Evolutionary conservation across 2,329 filamentous ascomycete genomes (phyloP).

Genomic region (Cladophialophora psammophila): DNA sequence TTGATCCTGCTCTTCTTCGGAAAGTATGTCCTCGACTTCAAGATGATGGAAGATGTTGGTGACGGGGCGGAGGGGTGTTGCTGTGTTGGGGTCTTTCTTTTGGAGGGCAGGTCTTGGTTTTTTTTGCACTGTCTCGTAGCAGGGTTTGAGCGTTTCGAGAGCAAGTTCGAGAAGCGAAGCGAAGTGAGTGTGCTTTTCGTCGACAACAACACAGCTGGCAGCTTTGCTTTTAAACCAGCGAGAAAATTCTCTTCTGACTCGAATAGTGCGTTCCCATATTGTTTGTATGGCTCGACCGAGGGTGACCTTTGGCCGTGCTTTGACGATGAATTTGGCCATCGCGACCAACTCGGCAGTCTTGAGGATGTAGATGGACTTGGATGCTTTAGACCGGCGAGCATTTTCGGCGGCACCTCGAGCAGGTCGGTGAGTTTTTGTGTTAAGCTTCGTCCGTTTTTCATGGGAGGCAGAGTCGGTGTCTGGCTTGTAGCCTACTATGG

Average conservation of each 20-base stretch:
- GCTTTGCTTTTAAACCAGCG: constrained; percentile 11
- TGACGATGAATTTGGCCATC: constrained; percentile 15
- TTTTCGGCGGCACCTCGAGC: constrained; percentile 1
- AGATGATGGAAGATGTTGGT: constrained; percentile 20
- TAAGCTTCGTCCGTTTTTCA: constrained; percentile 2
- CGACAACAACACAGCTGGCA: background rate
- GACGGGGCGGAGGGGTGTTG: constrained; percentile 5
- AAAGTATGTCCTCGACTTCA: constrained; percentile 9
- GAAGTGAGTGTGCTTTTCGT: constrained; percentile 17
- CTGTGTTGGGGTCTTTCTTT: background rate
- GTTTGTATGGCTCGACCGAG: constrained; percentile 7
- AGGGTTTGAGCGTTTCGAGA: constrained; percentile 12
- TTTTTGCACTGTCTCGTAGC: constrained; percentile 1
- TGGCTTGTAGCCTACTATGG: constrained; percentile 5
- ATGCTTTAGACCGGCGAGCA: background rate
- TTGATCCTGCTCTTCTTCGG: constrained; percentile 11
- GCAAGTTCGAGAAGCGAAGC: constrained; percentile 9
- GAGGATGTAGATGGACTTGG: constrained; percentile 1
- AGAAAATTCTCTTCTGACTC: constrained; percentile 9
- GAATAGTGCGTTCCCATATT: constrained; percentile 10
- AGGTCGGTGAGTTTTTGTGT: constrained; percentile 3
- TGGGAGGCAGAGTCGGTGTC: background rate
- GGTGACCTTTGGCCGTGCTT: background rate
- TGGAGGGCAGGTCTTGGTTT: background rate
- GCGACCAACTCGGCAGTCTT: constrained; percentile 15